Percentiles rank a stretch among this genome's conserved stretches.
Evolutionary conservation across 2,329 filamentous ascomycete species (phyloP).

Genomic region (Cercospora berteroae): DNA sequence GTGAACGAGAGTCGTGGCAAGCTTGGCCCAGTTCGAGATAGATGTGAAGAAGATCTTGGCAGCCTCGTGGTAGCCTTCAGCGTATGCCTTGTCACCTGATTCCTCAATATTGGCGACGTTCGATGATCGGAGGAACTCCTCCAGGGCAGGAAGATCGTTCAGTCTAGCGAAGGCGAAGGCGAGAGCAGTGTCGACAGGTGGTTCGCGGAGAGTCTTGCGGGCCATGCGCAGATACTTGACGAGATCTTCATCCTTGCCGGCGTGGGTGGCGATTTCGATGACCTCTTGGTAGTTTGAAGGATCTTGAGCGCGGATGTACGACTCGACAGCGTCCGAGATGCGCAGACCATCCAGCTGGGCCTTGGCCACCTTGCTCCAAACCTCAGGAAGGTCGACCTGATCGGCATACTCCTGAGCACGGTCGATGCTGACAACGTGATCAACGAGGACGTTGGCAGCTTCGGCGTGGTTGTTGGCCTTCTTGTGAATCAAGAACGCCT

Average conservation of each 20-base stretch:
- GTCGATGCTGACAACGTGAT: conserved; percentile 97
- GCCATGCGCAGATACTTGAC: conserved; percentile 97
- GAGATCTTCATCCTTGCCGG: conserved; percentile 95
- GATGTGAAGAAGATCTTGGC: conserved; percentile 98
- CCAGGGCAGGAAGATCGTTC: conserved; percentile 86
- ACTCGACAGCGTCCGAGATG: conserved; percentile 88
- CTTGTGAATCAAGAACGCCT: conserved; percentile 98
- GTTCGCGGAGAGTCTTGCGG: conserved; percentile 91
- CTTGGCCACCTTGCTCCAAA: conserved; percentile 98
- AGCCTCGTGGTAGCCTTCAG: conserved; percentile 89
- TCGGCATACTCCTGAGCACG: conserved; percentile 94
- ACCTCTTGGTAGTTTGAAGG: conserved; percentile 92
- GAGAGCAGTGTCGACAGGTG: conserved; percentile 86
- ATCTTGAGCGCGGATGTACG: conserved; percentile 93
- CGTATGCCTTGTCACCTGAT: conserved; percentile 96
- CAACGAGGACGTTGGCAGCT: conserved; percentile 87
- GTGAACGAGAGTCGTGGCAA: conserved; percentile 96
- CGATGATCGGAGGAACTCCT: conserved; percentile 89
- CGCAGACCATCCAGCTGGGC: conserved; percentile 94
- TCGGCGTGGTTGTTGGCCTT: conserved; percentile 87
- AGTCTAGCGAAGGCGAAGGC: conserved; percentile 92
- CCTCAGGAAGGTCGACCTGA: conserved; percentile 86
- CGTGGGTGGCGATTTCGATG: conserved; percentile 90
- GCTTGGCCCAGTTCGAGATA: conserved; percentile 99
- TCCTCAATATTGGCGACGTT: conserved; percentile 96